These are phyloP conservation scores for Drechmeria coniospora DNA, from an alignment of 2,329 filamentous ascomycete genomes.

Conservation along the genomic window DNA sequence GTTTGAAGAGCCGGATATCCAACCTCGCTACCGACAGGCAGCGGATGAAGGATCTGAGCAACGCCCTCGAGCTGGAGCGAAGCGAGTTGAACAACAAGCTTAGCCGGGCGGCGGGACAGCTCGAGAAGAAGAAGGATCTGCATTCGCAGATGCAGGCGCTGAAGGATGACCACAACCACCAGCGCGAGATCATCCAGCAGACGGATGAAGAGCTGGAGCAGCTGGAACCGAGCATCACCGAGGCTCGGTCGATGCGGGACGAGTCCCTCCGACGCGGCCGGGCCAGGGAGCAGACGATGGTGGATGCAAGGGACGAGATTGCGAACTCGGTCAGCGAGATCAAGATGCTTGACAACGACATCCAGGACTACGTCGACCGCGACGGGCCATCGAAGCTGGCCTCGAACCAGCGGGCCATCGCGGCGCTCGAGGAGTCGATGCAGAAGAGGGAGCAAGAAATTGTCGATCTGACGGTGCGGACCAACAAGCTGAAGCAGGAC, in stretches of 20 bases:
- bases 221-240: conserved; percentile 61
- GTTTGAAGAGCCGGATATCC: conserved; percentile 44
- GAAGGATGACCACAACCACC: conserved; percentile 50
- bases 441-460: conserved; percentile 52
- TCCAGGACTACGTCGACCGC: conserved; percentile 61
- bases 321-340: conserved; percentile 65
- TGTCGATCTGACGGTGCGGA: conserved; percentile 46
- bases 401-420: conserved; percentile 53
- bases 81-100: conserved; percentile 63
- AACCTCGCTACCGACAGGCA: conserved; percentile 59
- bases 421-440: conserved; percentile 51
- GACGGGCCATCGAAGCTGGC: conserved; percentile 60
- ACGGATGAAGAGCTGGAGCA: conserved; percentile 58
- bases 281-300: conserved; percentile 55
- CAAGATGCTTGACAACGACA: conserved; percentile 58
- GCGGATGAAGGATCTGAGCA: conserved; percentile 51
- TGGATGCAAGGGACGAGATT: conserved; percentile 55
- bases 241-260: conserved; percentile 61
- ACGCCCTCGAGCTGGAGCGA: conserved; percentile 57
- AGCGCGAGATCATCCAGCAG: conserved; percentile 52
- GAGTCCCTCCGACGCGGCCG: conserved; percentile 60
- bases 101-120: conserved; percentile 51
- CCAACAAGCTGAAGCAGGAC: conserved; percentile 65
- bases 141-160: conserved; percentile 57
- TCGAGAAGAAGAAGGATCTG: conserved; percentile 68